Percentiles rank a stretch among this genome's conserved stretches.
These are phyloP conservation scores for Leptodontidium sp. DNA, from an alignment of 2,329 filamentous ascomycete species.

Conservation along the genomic window DNA sequence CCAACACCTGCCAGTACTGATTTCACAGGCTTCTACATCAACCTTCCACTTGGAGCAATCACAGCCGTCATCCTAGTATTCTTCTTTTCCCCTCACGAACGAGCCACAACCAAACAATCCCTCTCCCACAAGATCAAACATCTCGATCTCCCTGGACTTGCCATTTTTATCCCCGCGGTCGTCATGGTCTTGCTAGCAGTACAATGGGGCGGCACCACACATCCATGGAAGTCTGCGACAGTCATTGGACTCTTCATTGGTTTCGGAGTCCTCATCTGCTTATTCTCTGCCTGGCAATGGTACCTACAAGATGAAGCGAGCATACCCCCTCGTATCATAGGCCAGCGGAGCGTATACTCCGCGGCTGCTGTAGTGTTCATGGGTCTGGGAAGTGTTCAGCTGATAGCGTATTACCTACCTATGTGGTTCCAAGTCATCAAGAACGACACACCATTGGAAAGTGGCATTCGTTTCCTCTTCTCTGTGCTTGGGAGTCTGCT, in stretches of 20 bases:
- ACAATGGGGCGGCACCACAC: conserved; percentile 44
- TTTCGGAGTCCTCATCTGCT: conserved; percentile 36
- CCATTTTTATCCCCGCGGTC: conserved; percentile 44
- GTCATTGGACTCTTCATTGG: conserved; percentile 48
- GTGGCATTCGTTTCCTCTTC: conserved; percentile 51
- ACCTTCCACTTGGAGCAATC: conserved; percentile 51
- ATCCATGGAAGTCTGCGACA: conserved; percentile 44
- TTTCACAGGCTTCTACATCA: conserved; percentile 47
- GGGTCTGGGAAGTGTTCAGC: conserved; percentile 27
- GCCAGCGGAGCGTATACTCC: conserved; percentile 46
- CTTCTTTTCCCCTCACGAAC: conserved; percentile 49
- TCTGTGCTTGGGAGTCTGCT: conserved; percentile 47
- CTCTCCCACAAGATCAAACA: conserved; percentile 44
- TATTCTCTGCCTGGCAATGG: conserved; percentile 46
- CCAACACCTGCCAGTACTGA: conserved; percentile 17
- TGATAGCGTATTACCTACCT: conserved; percentile 54
- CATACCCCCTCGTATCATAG: conserved; percentile 49
- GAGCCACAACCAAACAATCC: conserved; percentile 15
- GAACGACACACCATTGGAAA: conserved; percentile 46
- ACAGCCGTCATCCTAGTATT: conserved; percentile 48
- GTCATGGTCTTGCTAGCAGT: conserved; percentile 45
- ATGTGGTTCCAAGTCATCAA: conserved; percentile 59
- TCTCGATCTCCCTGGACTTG: conserved; percentile 47
- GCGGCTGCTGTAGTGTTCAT: conserved; percentile 40
- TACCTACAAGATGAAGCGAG: conserved; percentile 48